phyloP scores from a whole-genome alignment of 179 eudicot species.

The Actinidia chinensis region DNA sequence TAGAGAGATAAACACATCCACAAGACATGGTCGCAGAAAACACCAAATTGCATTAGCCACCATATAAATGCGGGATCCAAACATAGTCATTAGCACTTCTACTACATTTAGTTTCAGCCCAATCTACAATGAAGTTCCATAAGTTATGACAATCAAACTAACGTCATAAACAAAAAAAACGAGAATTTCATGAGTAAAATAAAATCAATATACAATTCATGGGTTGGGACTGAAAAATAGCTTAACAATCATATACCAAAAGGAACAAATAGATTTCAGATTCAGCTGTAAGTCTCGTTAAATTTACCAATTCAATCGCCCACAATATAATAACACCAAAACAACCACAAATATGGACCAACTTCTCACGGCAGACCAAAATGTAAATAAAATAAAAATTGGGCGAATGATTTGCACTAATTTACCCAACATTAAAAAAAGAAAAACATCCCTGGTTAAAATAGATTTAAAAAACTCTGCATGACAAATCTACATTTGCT shows the following conservation, averaged over 20 bases:
- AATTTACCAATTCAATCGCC: neutral
- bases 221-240: neutral
- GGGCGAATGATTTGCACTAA: neutral
- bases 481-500: neutral
- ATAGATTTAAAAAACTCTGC: neutral
- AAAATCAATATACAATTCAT: neutral
- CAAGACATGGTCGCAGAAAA: neutral
- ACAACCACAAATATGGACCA: neutral
- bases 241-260: neutral
- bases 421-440: neutral
- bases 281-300: neutral
- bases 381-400: neutral
- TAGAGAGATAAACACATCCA: too few relatives aligned
- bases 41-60: neutral
- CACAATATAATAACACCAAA: neutral
- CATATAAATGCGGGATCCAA: neutral
- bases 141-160: neutral
- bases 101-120: neutral
- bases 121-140: neutral
- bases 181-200: neutral
- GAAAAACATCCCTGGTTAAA: neutral
- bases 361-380: neutral
- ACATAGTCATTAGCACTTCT: neutral
- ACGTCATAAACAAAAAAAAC: neutral
- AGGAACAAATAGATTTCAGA: neutral